A percentile compares a stretch with the other conserved stretches of the same genome.
Evolutionary conservation across 1,284 basidiomycete species (phyloP).

Genomic region (Fomitopsis schrenkii): DNA sequence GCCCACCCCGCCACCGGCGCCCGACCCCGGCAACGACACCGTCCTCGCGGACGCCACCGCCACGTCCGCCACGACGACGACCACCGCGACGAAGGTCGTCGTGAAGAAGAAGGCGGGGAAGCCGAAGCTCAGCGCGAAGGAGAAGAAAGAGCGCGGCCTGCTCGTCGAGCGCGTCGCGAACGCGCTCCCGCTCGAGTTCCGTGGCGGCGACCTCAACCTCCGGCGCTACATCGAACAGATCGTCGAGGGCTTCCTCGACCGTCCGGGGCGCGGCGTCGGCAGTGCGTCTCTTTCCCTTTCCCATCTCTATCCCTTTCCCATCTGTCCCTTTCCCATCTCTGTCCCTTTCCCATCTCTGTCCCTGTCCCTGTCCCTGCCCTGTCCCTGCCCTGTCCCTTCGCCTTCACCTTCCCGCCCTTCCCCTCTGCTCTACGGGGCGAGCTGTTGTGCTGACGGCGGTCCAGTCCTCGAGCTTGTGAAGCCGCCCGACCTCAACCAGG

Average conservation of each 20-base stretch:
- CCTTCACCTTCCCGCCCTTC: no score
- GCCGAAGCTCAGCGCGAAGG: conserved; percentile 70
- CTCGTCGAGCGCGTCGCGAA: conserved; percentile 74
- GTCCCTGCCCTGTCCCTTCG: not conserved
- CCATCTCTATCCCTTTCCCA: no score
- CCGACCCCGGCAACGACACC: conserved; percentile 27
- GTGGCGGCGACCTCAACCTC: conserved; percentile 81
- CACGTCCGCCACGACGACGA: conserved; percentile 15
- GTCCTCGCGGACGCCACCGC: conserved; percentile 34
- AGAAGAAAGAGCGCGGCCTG: conserved; percentile 78
- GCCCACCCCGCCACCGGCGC: conserved; percentile 34
- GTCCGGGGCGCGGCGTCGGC: conserved; percentile 47
- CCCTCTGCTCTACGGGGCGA: no score
- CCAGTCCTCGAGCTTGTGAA: conserved; percentile 78
- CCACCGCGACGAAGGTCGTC: conserved; percentile 19
- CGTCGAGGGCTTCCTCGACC: conserved; percentile 64
- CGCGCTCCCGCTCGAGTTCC: conserved; percentile 84
- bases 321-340: not conserved
- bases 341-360: not conserved
- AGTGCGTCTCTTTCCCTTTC: conserved; percentile 31
- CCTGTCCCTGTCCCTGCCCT: not conserved
- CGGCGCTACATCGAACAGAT: conserved; percentile 77
- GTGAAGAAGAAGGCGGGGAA: conserved; percentile 59
- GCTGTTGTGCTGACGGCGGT: not conserved
- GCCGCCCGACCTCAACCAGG: conserved; percentile 82